phyloP scores from a whole-genome alignment of 345 rosid species.

The Camelina laxa region DNA sequence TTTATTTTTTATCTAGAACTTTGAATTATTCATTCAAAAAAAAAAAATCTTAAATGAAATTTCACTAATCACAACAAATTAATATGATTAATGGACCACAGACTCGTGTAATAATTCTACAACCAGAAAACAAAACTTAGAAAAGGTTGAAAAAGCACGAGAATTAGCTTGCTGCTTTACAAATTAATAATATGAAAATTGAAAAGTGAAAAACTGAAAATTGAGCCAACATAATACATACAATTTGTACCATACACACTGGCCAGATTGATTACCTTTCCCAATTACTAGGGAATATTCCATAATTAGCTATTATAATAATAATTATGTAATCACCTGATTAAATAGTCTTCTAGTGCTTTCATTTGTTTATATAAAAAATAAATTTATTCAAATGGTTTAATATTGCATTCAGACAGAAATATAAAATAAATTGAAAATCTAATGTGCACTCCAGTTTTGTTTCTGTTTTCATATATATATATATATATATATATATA shows the following conservation, averaged over 20 bases:
- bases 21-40: not conserved
- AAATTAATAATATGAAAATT: slow-evolving; percentile 4
- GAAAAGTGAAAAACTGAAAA: slow-evolving; percentile 25
- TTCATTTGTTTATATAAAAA: not conserved
- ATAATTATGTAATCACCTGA: slow-evolving; percentile 14
- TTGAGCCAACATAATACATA: slow-evolving; percentile 2
- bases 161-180: not conserved
- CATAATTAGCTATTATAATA: slow-evolving; percentile 15
- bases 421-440: not conserved
- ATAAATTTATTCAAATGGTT: not conserved
- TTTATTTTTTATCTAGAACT: not conserved
- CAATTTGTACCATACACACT: slow-evolving; percentile 26
- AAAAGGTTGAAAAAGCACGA: slow-evolving; percentile 19
- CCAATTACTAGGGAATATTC: slow-evolving; percentile 41
- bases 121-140: not conserved
- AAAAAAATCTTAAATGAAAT: not conserved
- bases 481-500: no score
- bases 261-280: slow-evolving; percentile 1
- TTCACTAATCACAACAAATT: not conserved
- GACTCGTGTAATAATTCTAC: not conserved
- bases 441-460: not conserved
- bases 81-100: not conserved
- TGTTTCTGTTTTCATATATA: not conserved
- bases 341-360: slow-evolving; percentile 5
- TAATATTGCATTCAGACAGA: slow-evolving; percentile 21